Base-by-base conservation (phyloP, 345 rosid species). In the Camelina laxa region DNA sequence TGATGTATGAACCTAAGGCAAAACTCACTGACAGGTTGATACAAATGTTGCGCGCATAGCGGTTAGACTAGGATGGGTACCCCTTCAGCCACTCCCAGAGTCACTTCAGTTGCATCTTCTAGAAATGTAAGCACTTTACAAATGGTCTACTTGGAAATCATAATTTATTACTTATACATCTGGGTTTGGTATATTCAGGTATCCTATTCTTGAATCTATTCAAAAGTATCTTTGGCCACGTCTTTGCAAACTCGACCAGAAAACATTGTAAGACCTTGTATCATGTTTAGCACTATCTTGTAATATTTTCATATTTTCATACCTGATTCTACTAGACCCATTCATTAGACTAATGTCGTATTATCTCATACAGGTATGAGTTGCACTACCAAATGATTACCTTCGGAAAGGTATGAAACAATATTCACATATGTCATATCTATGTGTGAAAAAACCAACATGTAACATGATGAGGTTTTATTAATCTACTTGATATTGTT, bases 51-150 rank as follows among this genome's bases (percentile, higher is more conserved):
- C 98, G 5, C 90, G 98, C 9, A 96, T 96, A 75, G 98, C 98
- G 4, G 99, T 96, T 67, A 84, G 99, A 73, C 83, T 96, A 38
- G 99, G 99, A 75, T 96, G 99, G 99, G 99, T 96, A 61, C 99
- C 99, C 2, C 88, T 96, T 49, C 94, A 91, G 73, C 98, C 99
- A 9, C 85, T 96, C 44, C 99, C 99, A 0, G 99, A 92, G 85
- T 92, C 97, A 11, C 96, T 96, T 66, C 99, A 96, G 79, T 63
- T 96, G 78, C 99, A 96, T 85, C 97, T 92, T 47, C 82, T 96
- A 33, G 98, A 96, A 82, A 81, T 92, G 99, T 96, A 75, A 85
- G 60, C 45, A 65, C 31, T 64, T 60, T 63, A 68, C 54, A 68
- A 45, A 8, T 20, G 21, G 31, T 62, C 6, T 45, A 42, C n/a